phyloP scores from a whole-genome alignment of 192 early-diverging fungal genomes.

The Coemansia sp. region DNA sequence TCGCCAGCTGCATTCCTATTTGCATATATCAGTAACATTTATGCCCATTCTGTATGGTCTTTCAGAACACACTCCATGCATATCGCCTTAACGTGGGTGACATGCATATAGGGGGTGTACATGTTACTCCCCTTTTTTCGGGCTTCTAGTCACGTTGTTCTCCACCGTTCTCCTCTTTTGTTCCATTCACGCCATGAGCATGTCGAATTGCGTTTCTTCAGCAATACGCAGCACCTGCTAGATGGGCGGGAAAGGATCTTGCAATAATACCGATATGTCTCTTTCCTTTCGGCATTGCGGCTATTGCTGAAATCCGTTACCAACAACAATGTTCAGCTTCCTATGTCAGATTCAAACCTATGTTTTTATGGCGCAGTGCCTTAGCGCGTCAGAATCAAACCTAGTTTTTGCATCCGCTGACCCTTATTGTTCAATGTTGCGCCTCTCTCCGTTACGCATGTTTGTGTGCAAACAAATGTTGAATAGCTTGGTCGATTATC shows the following conservation, averaged over 20 bases:
- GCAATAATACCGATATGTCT: not conserved
- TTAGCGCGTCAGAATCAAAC: not conserved
- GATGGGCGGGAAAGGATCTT: not conserved
- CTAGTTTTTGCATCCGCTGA: not conserved
- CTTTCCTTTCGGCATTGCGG: too few relatives aligned
- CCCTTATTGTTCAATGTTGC: conserved; percentile 3
- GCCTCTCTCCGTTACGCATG: not conserved
- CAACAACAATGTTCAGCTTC: not conserved
- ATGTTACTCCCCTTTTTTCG: not conserved
- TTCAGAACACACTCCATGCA: conserved; percentile 5
- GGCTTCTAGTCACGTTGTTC: not conserved
- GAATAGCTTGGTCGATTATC: not conserved
- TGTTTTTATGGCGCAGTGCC: too few relatives aligned
- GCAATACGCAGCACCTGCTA: not conserved
- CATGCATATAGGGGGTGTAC: not conserved
- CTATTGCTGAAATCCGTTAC: not conserved
- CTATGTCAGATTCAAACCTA: not conserved
- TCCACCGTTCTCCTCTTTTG: not conserved
- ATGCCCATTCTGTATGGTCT: not conserved
- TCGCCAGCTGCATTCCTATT: not conserved
- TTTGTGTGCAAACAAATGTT: not conserved
- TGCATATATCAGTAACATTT: not conserved
- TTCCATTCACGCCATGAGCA: not conserved
- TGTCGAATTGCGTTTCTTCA: not conserved
- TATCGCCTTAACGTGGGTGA: not conserved